These are phyloP conservation scores for Aspergillus biplanus DNA, from an alignment of 495 filamentous ascomycete species.

Conservation along the genomic window DNA sequence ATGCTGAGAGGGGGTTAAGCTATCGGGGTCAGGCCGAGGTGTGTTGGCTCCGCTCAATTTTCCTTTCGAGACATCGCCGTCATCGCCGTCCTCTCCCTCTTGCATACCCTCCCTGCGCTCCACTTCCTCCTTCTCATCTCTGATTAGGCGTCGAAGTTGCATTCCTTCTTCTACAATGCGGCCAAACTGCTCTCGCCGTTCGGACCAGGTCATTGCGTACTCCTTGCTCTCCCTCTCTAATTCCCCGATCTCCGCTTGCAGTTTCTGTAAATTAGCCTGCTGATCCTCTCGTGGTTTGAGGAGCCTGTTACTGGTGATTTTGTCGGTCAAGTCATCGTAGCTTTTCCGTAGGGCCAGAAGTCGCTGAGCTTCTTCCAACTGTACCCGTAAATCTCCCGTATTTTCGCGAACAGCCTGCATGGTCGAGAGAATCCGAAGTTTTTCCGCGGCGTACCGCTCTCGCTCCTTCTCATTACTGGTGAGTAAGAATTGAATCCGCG, in stretches of 20 bases:
- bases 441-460: constrained; percentile 81
- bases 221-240: constrained; percentile 80
- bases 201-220: constrained; percentile 82
- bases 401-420: constrained; percentile 78
- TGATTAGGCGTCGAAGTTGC: constrained; percentile 80
- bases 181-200: constrained; percentile 85
- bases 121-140: constrained; percentile 92
- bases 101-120: constrained; percentile 79
- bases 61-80: constrained; percentile 62
- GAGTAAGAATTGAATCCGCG: constrained; percentile 84
- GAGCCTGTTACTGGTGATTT: constrained; percentile 80
- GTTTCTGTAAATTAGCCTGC: constrained; percentile 71
- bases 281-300: constrained; percentile 85
- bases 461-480: constrained; percentile 85
- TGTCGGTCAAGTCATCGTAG: constrained; percentile 83
- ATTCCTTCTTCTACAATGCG: constrained; percentile 89
- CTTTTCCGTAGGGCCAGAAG: constrained; percentile 77
- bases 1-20: constrained; percentile 51
- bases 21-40: constrained; percentile 62
- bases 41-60: constrained; percentile 63
- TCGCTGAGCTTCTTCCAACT: constrained; percentile 76
- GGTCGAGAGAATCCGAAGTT: constrained; percentile 70
- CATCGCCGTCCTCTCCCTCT: constrained; percentile 72
- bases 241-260: constrained; percentile 86
- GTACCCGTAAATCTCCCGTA: constrained; percentile 68